Evolutionary conservation across 306 rosid genomes (phyloP).

Genomic region (Cucurbita moschata): DNA sequence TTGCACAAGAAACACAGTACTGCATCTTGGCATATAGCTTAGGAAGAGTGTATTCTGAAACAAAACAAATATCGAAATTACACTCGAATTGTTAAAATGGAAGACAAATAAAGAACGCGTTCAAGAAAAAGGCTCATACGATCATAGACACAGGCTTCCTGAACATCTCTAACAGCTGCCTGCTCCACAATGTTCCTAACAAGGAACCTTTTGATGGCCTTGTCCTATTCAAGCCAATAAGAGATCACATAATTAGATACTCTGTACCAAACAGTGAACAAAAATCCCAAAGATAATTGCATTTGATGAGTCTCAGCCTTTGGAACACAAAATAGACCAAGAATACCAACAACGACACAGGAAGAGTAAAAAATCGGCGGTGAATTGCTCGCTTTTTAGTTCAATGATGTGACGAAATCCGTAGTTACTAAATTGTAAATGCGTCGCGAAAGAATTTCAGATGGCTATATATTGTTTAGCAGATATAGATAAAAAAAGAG

Average conservation of each 20-base stretch:
- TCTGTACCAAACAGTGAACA: no score
- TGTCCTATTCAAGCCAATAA: slow-evolving; percentile 30
- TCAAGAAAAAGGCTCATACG: slow-evolving; percentile 22
- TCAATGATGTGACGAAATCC: neutral
- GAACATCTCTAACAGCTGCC: slow-evolving; percentile 95
- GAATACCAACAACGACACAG: neutral
- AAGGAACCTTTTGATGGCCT: slow-evolving; percentile 61
- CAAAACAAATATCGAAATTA: neutral
- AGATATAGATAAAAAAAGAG: no score
- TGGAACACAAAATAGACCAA: neutral
- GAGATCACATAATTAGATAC: neutral
- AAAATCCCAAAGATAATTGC: neutral
- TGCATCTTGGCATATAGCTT: slow-evolving; percentile 96
- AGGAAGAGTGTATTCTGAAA: slow-evolving; percentile 74
- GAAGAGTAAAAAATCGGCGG: neutral
- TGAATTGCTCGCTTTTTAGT: neutral
- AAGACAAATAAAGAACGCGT: neutral
- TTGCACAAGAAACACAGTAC: slow-evolving; percentile 91
- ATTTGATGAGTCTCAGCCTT: neutral
- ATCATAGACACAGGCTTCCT: slow-evolving; percentile 88
- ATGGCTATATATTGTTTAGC: neutral
- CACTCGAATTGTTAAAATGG: neutral
- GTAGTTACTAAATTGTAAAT: no score
- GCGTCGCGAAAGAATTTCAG: no score
- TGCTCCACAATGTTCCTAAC: slow-evolving; percentile 98